Base-by-base conservation (phyloP, 1,139 yeast genomes). In the Candida neerlandica region DNA sequence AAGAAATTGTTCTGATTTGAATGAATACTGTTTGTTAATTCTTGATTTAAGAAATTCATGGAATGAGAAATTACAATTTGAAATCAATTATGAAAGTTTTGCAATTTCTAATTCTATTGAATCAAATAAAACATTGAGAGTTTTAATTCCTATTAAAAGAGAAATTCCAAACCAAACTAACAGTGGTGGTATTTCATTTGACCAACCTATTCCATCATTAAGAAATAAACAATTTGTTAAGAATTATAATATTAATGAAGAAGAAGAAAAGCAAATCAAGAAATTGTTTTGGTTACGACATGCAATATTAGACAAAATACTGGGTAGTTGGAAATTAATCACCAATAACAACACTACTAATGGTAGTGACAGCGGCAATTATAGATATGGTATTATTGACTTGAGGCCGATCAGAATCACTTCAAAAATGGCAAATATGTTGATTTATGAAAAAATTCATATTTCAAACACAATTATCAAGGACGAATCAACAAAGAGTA, bases 281-380 rank as follows among this genome's bases (percentile, higher is more conserved):
- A 84, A 84, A 55, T 70, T 81, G 5, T 94, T 91, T 64, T 94
- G 99, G 99, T 78, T 87, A 51, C 71, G 96, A 49, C 84, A 86
- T 50, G 75, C 77, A 49, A 64, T 94, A 2, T 68, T 94, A 48
- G 75, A 77, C 41, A 72, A 74, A 27, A 59, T 94, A 12, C 64
- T 67, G 3, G 97, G 96, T 1, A 57, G 65, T 1, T 92, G 98
- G 98, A 62, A 57, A 15, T 69, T 75, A 14, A 21, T 21, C 23
- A 21, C 23, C 23, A 21, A 21, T 21, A 21, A 21, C 23, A 21
- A n/a, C n/a, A n/a, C n/a, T n/a, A n/a, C n/a, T n/a, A n/a, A 21
- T 21, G 23, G 5, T 21, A 21, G 23, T 21, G 23, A 6, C 6
- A 21, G 23, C 6, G 23, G 23, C 4, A 21, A 21, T 21, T 21